Percentiles rank a stretch among this genome's conserved stretches.
These are phyloP conservation scores for Phytophthora europaea DNA, from an alignment of 352 stramenopile species.

Conservation along the genomic window DNA sequence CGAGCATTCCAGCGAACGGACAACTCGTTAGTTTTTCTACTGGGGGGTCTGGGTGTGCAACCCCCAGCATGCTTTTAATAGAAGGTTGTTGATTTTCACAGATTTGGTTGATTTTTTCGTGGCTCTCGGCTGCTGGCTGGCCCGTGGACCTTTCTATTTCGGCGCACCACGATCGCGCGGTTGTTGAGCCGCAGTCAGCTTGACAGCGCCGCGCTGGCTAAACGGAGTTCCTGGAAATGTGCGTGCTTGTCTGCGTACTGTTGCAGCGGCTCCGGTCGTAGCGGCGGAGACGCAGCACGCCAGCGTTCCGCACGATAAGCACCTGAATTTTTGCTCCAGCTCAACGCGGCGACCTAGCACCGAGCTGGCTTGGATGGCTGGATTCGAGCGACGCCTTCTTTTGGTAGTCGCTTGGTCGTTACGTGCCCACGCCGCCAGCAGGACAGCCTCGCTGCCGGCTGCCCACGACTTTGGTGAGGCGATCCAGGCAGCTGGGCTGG, in stretches of 20 bases:
- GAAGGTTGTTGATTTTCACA: no score
- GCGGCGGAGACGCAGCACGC: slow-evolving; percentile 9
- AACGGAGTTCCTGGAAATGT: slow-evolving; percentile 5
- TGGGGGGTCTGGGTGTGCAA: no score
- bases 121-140: slow-evolving; percentile 9
- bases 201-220: background rate
- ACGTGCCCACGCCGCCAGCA: slow-evolving; percentile 25
- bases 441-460: slow-evolving; percentile 22
- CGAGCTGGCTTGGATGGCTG: slow-evolving; percentile 16
- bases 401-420: slow-evolving; percentile 46
- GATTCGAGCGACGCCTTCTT: slow-evolving; percentile 32
- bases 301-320: slow-evolving; percentile 22
- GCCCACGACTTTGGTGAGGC: slow-evolving; percentile 27
- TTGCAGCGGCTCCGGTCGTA: slow-evolving; percentile 1
- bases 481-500: slow-evolving; percentile 19
- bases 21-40: no score
- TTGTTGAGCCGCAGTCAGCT: slow-evolving; percentile 16
- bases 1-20: no score
- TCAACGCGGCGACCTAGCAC: slow-evolving; percentile 18
- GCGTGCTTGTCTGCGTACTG: background rate
- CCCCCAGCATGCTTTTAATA: no score
- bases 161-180: slow-evolving; percentile 4
- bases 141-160: slow-evolving; percentile 36
- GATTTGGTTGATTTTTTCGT: no score
- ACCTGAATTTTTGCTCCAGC: slow-evolving; percentile 23